A percentile compares a stretch with the other conserved stretches of the same genome.
Conservation (phyloP, 2,329 filamentous ascomycete genomes). For the Rhinocladiella similis region DNA sequence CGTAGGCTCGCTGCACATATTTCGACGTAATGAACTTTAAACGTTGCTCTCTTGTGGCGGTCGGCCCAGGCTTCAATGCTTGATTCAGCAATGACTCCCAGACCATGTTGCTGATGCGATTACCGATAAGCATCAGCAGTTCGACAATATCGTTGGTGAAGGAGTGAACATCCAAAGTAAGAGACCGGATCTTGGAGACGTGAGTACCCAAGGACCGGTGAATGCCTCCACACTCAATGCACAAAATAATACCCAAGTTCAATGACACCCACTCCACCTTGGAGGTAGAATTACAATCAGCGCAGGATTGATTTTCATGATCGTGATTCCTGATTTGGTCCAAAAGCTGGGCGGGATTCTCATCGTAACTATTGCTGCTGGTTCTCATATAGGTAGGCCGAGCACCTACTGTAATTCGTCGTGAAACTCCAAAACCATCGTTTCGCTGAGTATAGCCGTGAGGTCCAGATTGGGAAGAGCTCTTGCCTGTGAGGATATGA, state of each 20-base stretch:
- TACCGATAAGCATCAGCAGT: constrained; percentile 84
- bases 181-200: constrained; percentile 93
- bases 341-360: constrained; percentile 80
- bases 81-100: constrained; percentile 87
- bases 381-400: constrained; percentile 71
- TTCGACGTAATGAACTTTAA: constrained; percentile 95
- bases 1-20: constrained; percentile 80
- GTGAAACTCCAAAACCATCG: constrained; percentile 62
- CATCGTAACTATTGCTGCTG: constrained; percentile 67
- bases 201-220: constrained; percentile 95
- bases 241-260: constrained; percentile 92
- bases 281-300: constrained; percentile 85
- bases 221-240: constrained; percentile 97
- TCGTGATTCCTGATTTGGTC: constrained; percentile 87
- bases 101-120: constrained; percentile 92
- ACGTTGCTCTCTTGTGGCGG: constrained; percentile 83
- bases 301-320: constrained; percentile 89
- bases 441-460: constrained; percentile 46
- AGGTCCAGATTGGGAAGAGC: constrained; percentile 61
- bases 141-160: constrained; percentile 98
- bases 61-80: constrained; percentile 69
- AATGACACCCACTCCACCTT: constrained; percentile 99
- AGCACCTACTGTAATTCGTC: constrained; percentile 89
- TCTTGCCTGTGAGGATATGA: constrained; percentile 90
- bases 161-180: constrained; percentile 92